A percentile compares a stretch with the other conserved stretches of the same genome.
Evolutionary conservation across 176 grass and related monocot genomes (phyloP).

Genomic region (Cenchrus purpureus): DNA sequence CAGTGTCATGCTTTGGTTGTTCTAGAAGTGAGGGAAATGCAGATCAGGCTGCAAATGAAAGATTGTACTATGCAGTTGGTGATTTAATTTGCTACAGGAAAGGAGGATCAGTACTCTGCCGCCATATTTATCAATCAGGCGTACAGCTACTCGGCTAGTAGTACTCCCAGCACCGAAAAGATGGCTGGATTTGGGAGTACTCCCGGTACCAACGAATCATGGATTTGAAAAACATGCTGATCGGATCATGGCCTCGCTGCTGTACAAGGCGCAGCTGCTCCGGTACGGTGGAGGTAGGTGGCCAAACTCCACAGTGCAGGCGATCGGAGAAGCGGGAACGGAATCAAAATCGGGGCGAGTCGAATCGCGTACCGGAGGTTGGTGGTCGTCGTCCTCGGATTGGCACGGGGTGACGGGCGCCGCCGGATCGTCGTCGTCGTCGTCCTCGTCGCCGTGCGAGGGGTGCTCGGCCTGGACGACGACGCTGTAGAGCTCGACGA

Average conservation of each 20-base stretch:
- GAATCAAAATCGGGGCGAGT: neutral
- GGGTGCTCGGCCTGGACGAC: slow-evolving; percentile 38
- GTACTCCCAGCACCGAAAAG: neutral
- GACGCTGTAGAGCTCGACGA: slow-evolving; percentile 75
- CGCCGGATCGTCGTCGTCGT: slow-evolving; percentile 7
- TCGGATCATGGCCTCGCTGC: neutral
- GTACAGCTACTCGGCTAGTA: neutral
- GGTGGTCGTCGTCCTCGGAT: slow-evolving; percentile 65
- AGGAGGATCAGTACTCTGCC: slow-evolving; percentile 9
- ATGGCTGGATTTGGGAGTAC: slow-evolving; percentile 11
- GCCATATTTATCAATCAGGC: slow-evolving; percentile 9
- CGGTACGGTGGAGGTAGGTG: slow-evolving; percentile 27
- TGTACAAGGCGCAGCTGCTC: neutral
- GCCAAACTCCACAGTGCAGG: neutral
- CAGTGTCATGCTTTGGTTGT: neutral
- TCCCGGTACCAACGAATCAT: neutral
- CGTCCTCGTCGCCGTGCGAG: neutral
- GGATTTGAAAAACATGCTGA: neutral
- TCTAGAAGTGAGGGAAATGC: neutral
- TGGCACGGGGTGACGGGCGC: slow-evolving; percentile 54
- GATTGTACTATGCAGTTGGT: neutral
- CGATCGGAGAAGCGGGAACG: slow-evolving; percentile 2
- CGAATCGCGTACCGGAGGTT: slow-evolving; percentile 29
- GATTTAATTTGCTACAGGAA: neutral
- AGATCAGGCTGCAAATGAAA: neutral